Base-by-base conservation (phyloP, 768 basidiomycete species). In the Hemileccinum rubropunctum region DNA sequence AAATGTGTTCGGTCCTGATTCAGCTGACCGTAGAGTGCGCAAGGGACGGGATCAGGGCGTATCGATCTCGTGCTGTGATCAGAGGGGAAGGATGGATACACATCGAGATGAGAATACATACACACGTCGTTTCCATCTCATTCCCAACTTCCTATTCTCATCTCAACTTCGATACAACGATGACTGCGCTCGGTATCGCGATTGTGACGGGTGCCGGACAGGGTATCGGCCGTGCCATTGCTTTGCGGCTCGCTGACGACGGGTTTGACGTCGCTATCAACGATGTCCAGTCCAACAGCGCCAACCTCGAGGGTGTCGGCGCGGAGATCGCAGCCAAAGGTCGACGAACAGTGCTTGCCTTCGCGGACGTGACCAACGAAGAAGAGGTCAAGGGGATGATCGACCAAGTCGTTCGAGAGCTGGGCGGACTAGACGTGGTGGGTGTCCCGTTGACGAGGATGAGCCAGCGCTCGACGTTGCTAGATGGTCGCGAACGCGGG, bases 161-260 rank as follows among this genome's bases (percentile, higher is more conserved):
- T 23, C 23, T 6, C 23, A 3, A 6, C 23, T 23, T 23, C 23
- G 23, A n/a, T n/a, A n/a, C n/a, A 23, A 23, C 23, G 3, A 23
- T 23, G 23, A 23, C 23, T 23, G 23, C 23, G 23, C 23, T 23
- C 23, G 23, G 23, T 23, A 64, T 74, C 37, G 76, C 74, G 3
- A 58, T 76, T 45, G 63, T 79, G 32, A 78, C 77, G 0, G 78
- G 77, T 21, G 70, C 69, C 11, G 68, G 69, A 2, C 72, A 70
- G 42, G 80, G 80, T 20, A 77, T 80, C 13, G 80, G 79, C 1
- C 68, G 69, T 33, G 75, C 73, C 30, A 75, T 80, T 35, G 75
- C 77, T 7, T 52, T 71, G 5, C 71, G 76, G 5, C 72, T 82
- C 11, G 75, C 79, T 17, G 49, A 59, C 11, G 45, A 56, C 10